phyloP scores from a whole-genome alignment of 1,284 basidiomycete species.

The Tylopilus sp. region DNA sequence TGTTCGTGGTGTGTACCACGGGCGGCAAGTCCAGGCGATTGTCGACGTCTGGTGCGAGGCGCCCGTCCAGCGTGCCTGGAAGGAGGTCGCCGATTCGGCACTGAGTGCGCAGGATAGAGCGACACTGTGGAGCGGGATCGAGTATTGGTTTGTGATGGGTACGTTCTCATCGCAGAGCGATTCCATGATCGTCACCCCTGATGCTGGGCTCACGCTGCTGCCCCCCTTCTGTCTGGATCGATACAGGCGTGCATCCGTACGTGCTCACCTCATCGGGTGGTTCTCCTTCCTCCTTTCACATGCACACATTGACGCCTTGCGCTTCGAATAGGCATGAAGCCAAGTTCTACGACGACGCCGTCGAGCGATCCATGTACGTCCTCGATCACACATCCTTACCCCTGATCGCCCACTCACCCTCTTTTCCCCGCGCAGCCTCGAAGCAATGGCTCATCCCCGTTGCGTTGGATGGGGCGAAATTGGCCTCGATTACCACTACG shows the following conservation, averaged over 20 bases:
- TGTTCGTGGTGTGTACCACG: conserved; percentile 55
- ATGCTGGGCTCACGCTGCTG: too few species aligned
- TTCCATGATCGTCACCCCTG: too few species aligned
- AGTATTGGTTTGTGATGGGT: conserved; percentile 79
- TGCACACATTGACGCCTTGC: background rate
- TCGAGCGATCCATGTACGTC: conserved; percentile 1
- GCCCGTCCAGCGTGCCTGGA: conserved; percentile 58
- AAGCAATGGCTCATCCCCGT: too few species aligned
- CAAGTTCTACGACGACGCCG: too few species aligned
- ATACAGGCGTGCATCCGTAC: too few species aligned
- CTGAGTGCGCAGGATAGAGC: conserved; percentile 45
- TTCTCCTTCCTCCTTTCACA: background rate
- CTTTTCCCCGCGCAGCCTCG: too few species aligned
- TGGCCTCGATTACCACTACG: conserved; percentile 81
- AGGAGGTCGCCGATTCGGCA: conserved; percentile 70
- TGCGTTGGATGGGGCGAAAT: conserved; percentile 86
- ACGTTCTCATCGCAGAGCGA: too few species aligned
- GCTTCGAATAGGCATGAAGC: too few species aligned
- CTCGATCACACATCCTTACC: too few species aligned
- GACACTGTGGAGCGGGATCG: conserved; percentile 56
- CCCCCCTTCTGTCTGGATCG: too few species aligned
- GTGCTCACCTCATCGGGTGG: too few species aligned
- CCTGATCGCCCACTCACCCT: too few species aligned
- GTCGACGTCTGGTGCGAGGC: conserved; percentile 86
- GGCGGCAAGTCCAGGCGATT: conserved; percentile 56